Conservation (phyloP, 1,139 yeast genomes). For the Magnusiomyces sp. region DNA sequence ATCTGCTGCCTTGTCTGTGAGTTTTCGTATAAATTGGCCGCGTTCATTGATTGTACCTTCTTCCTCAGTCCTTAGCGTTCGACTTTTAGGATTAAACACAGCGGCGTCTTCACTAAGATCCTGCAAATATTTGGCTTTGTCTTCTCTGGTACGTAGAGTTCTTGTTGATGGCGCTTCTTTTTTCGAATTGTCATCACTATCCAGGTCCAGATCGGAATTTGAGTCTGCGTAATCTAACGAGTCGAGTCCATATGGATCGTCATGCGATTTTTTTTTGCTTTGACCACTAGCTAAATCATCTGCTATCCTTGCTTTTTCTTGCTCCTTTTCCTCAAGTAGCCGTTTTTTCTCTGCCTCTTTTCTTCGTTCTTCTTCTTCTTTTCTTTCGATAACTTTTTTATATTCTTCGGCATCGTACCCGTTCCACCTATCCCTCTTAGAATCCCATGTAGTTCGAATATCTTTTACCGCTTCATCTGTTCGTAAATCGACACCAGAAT, state of each 20-base stretch:
- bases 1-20: conserved; percentile 45
- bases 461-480: conserved; percentile 27
- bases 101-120: conserved; percentile 31
- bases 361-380: conserved; percentile 32
- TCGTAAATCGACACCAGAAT: conserved; percentile 26
- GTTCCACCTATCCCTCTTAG: conserved; percentile 71
- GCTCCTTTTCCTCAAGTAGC: conserved; percentile 17
- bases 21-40: conserved; percentile 45
- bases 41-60: conserved; percentile 44
- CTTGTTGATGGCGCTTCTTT: conserved; percentile 14
- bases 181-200: conserved; percentile 11
- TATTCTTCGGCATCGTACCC: conserved; percentile 61
- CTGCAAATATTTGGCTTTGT: conserved; percentile 44
- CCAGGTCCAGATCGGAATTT: conserved; percentile 12
- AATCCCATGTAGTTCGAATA: conserved; percentile 42
- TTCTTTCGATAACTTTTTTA: conserved; percentile 40
- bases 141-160: conserved; percentile 42
- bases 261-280: not conserved
- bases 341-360: conserved; percentile 14
- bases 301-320: conserved; percentile 4
- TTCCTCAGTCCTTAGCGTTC: conserved; percentile 36
- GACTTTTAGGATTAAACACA: conserved; percentile 48
- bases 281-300: not conserved
- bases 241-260: conserved; percentile 3
- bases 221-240: conserved; percentile 14